These are phyloP conservation scores for Tolypocladium paradoxum DNA, from an alignment of 2,329 filamentous ascomycete genomes.

Conservation along the genomic window DNA sequence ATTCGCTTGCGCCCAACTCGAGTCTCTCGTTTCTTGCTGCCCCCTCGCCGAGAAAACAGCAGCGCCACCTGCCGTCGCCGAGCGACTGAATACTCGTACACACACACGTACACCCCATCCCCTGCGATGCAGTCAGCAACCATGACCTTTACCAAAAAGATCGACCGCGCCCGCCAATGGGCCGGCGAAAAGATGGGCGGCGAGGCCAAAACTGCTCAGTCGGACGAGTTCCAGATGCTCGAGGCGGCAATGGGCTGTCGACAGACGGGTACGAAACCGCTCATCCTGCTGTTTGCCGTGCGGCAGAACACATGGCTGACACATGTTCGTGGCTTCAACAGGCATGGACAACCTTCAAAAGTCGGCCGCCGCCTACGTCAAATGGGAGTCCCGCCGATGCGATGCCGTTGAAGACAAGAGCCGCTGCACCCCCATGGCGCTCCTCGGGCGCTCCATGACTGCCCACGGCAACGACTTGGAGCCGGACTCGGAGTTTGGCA, in stretches of 20 bases:
- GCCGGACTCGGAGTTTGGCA: conserved; percentile 80
- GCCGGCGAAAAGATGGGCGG: conserved; percentile 91
- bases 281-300: background rate
- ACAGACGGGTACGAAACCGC: conserved; percentile 57
- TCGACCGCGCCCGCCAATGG: conserved; percentile 97
- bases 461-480: conserved; percentile 89
- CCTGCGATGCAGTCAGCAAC: conserved; percentile 2
- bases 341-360: conserved; percentile 85
- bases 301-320: background rate
- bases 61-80: background rate
- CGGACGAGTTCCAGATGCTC: conserved; percentile 83
- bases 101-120: background rate
- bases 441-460: conserved; percentile 78
- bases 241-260: conserved; percentile 85
- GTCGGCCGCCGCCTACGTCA: conserved; percentile 77
- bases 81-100: background rate
- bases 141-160: conserved; percentile 65
- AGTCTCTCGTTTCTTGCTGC: background rate
- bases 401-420: conserved; percentile 76
- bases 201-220: conserved; percentile 75
- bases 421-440: conserved; percentile 68
- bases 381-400: conserved; percentile 74
- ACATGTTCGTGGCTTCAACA: conserved; percentile 20
- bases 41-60: background rate
- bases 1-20: background rate